These are phyloP conservation scores for Brassica balearica DNA, from an alignment of 441 rosid species.

Conservation along the genomic window DNA sequence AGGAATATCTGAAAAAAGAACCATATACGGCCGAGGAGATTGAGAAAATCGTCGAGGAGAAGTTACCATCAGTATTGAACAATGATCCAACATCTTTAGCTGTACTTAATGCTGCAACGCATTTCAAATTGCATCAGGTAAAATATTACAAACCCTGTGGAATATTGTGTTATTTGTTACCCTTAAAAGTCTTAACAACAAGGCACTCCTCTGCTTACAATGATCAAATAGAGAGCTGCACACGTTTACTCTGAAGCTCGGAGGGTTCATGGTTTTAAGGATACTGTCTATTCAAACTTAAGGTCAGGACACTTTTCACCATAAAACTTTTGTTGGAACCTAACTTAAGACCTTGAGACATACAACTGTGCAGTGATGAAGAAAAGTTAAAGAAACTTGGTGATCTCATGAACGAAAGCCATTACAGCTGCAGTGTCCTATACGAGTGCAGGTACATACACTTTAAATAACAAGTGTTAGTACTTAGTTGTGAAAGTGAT, in stretches of 20 bases:
- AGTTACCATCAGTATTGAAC: conserved; percentile 62
- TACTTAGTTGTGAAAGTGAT: too few relatives aligned
- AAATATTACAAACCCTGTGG: neutral
- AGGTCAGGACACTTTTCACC: conserved; percentile 50
- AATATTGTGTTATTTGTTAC: neutral
- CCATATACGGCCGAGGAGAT: conserved; percentile 80
- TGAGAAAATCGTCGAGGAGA: conserved; percentile 60
- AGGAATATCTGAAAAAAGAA: conserved; percentile 81
- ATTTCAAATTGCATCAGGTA: conserved; percentile 92
- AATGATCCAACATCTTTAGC: conserved; percentile 74
- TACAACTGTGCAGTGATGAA: conserved; percentile 64
- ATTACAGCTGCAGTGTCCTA: conserved; percentile 85
- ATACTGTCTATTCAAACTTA: conserved; percentile 66
- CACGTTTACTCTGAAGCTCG: conserved; percentile 92
- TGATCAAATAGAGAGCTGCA: conserved; percentile 70
- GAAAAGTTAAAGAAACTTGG: conserved; percentile 81
- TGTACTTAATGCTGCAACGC: conserved; percentile 77
- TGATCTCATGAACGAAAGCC: conserved; percentile 88
- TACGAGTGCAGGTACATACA: conserved; percentile 90
- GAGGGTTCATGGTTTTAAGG: conserved; percentile 85
- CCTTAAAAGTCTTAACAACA: neutral
- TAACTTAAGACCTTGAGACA: conserved; percentile 13
- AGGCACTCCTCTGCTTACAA: neutral
- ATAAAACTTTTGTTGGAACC: conserved; percentile 4
- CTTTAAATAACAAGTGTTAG: neutral